Base-by-base conservation (phyloP, 164 flowering plant genomes). In the Macadamia integrifolia region DNA sequence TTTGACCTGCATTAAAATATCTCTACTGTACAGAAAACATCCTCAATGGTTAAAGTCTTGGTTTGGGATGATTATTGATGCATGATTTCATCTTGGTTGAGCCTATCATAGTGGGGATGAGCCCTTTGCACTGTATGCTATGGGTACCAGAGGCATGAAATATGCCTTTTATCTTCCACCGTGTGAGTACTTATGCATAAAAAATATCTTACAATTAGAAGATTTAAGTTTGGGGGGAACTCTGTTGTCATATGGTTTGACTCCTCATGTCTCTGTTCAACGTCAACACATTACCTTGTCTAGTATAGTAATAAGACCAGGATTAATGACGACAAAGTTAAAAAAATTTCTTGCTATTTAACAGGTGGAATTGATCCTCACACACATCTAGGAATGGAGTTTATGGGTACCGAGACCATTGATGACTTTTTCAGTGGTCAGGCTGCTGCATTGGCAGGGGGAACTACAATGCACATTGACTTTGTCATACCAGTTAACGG, bases 291-390 rank as follows among this genome's bases (percentile, higher is more conserved):
- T 53, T 14, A 14, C 15, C 23, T 9, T 56, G n/a, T 46, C 12
- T 46, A 50, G 40, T 35, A 35, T 35, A 35, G 5, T 35, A 35
- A 28, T 62, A 17, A 62, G 28, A 29, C 28, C 23, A 14, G 44
- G 49, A 61, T 60, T 28, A 52, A 43, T 49, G 9, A 8, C 28
- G 46, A 9, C 17, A 59, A 14, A 61, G 40, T 30, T 14, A 7
- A 35, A 13, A 61, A 17, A 62, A 23, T 60, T 59, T 30, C 40
- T 32, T 68, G 73, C 56, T 62, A 9, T 66, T 62, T 32, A 48
- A 76, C 83, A 95, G 98, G 98, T 70, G 99, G 99, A 53, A 95
- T 95, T 71, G 99, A 95, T 85, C 99, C 99, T 56, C 99, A 95
- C 69, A 89, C 97, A 12, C 99, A 95, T 79, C 79, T 95, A 46